phyloP scores from a whole-genome alignment of 139 green algal species.

The Coccomyxa sp. region DNA sequence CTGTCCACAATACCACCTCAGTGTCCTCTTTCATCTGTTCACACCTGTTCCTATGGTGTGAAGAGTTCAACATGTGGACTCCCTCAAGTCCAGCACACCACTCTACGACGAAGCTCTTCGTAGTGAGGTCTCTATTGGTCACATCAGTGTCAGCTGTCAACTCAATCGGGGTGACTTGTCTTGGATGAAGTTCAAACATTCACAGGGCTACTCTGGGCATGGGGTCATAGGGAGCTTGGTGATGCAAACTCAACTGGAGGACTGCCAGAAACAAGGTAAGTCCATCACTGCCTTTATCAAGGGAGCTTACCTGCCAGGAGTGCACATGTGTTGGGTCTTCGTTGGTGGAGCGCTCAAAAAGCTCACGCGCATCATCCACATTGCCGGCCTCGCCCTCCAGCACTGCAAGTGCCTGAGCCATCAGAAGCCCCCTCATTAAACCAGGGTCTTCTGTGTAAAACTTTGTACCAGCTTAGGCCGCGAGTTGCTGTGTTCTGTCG shows the following conservation, averaged over 20 bases:
- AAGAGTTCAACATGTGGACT: too few relatives aligned
- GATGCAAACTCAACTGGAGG: too few relatives aligned
- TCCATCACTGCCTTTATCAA: too few relatives aligned
- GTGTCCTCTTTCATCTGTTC: not conserved
- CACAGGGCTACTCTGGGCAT: too few relatives aligned
- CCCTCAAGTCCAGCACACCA: too few relatives aligned
- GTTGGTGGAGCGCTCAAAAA: conserved; percentile 36
- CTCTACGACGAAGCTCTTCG: not conserved
- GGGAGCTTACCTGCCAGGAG: conserved; percentile 6
- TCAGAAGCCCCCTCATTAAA: not conserved
- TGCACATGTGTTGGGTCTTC: conserved; percentile 18
- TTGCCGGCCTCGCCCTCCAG: conserved; percentile 39
- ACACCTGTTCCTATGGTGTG: not conserved
- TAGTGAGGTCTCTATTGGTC: too few relatives aligned
- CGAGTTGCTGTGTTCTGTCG: not conserved
- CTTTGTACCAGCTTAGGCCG: not conserved
- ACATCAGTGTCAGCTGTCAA: not conserved
- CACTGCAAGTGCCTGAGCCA: conserved; percentile 45
- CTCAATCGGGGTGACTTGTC: too few relatives aligned
- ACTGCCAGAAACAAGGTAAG: too few relatives aligned
- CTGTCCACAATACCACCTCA: not conserved
- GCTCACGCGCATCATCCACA: conserved; percentile 11
- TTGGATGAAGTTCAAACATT: too few relatives aligned
- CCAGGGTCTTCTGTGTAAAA: too few relatives aligned
- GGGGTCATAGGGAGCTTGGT: too few relatives aligned